Base-by-base conservation (phyloP, 1,139 yeast genomes). In the Blastobotrys persicus region DNA sequence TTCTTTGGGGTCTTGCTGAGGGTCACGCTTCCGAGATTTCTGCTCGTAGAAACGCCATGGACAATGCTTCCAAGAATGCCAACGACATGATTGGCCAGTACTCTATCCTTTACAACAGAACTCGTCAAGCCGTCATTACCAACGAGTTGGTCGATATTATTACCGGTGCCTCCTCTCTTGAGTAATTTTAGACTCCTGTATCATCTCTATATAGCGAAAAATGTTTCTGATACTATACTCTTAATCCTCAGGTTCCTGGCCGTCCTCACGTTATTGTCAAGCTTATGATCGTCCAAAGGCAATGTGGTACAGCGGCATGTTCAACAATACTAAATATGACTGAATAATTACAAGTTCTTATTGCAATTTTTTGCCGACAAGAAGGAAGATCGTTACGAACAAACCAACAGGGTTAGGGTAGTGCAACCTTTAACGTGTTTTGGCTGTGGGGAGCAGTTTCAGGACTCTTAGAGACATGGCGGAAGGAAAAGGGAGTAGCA, bases 41-140 rank as follows among this genome's bases (percentile, higher is more conserved):
- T 61, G 97, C 98, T 56, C 89, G 98, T 83, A 91, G 98, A 84
- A 91, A 89, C 72, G 98, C 98, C 65, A 92, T 92, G 98, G 98
- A 92, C 76, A 92, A 91, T 70, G 98, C 98, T 59, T 89, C 98
- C 64, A 92, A 92, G 95, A 92, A 91, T 72, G 98, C 98, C 59
- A 96, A 96, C 76, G 98, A 92, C 66, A 92, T 92, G 98, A 92
- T 92, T 70, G 84, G 81, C 77, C 84, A 81, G 70, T 91, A 88
- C 85, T 85, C 98, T 62, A 92, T 92, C 73, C 83, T 91, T 74
- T 92, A 92, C 78, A 92, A 92, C 91, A 91, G 98, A 83, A 88
- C 98, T 71, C 91, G 98, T 85, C 98, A 92, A 81, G 98, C 98
- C 66, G 98, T 91, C 71, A 92, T 92, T 70, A 92, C 98, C 77